These are phyloP conservation scores for Pseudozyma hubeiensis DNA, from an alignment of 1,284 basidiomycete genomes.

Conservation along the genomic window DNA sequence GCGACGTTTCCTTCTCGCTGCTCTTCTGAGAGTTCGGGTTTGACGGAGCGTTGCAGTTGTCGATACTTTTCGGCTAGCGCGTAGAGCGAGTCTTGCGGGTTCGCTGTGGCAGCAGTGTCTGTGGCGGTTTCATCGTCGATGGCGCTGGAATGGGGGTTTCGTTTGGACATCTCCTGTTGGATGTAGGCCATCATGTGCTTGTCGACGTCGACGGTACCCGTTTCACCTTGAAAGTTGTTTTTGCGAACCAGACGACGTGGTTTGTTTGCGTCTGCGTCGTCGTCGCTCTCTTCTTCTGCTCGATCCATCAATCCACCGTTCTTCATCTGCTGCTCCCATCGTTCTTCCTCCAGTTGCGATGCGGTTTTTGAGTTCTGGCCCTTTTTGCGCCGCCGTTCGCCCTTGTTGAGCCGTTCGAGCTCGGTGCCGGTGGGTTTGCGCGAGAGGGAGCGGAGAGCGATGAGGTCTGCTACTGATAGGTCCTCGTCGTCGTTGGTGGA, in stretches of 20 bases:
- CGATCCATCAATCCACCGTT: slow-evolving; percentile 33
- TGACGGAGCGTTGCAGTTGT: slow-evolving; percentile 67
- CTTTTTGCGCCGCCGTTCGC: slow-evolving; percentile 80
- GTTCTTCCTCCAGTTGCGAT: slow-evolving; percentile 18
- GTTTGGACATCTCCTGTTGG: slow-evolving; percentile 87
- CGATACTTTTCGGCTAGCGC: slow-evolving; percentile 78
- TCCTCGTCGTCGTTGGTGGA: not conserved
- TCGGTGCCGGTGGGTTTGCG: slow-evolving; percentile 84
- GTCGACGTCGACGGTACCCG: slow-evolving; percentile 93
- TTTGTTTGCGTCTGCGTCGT: slow-evolving; percentile 57
- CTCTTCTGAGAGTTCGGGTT: slow-evolving; percentile 72
- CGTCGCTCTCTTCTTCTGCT: slow-evolving; percentile 17
- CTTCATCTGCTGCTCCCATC: slow-evolving; percentile 51
- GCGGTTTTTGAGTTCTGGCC: slow-evolving; percentile 69
- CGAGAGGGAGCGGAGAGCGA: slow-evolving; percentile 83
- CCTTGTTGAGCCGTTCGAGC: slow-evolving; percentile 82
- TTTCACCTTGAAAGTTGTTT: slow-evolving; percentile 97
- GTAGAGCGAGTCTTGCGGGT: slow-evolving; percentile 85
- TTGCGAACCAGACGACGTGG: slow-evolving; percentile 75
- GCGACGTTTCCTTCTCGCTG: slow-evolving; percentile 90
- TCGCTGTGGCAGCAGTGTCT: slow-evolving; percentile 59
- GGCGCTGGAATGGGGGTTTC: slow-evolving; percentile 53
- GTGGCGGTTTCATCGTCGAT: not conserved
- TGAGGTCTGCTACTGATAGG: slow-evolving; percentile 78
- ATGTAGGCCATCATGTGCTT: slow-evolving; percentile 99